Evolutionary conservation across 1,284 basidiomycete genomes (phyloP).

Genomic region (Microbotryum violaceum): DNA sequence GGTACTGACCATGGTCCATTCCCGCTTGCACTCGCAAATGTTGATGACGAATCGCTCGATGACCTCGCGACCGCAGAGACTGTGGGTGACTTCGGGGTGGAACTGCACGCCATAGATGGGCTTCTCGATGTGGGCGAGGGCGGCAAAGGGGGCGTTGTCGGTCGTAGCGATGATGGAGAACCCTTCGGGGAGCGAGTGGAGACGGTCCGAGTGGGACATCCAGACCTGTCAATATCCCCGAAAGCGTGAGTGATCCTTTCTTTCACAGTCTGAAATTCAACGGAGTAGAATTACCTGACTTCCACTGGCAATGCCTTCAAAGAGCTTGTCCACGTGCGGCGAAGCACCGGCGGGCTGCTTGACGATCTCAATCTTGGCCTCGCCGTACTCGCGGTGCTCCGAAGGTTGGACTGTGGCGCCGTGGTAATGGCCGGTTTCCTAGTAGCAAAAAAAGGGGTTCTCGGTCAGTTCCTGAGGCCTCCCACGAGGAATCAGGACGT

Average conservation of each 20-base stretch:
- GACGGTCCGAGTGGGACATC: constrained; percentile 99
- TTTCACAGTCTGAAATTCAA: background rate
- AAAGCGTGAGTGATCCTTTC: background rate
- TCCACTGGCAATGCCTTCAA: constrained; percentile 62
- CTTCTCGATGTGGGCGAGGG: constrained; percentile 82
- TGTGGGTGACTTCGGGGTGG: constrained; percentile 98
- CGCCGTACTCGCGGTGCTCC: constrained; percentile 91
- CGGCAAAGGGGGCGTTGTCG: constrained; percentile 81
- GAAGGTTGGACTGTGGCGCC: constrained; percentile 82
- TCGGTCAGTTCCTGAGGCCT: background rate
- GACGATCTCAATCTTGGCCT: constrained; percentile 69
- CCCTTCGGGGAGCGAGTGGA: constrained; percentile 68
- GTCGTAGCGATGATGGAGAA: constrained; percentile 89
- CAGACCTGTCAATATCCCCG: constrained; percentile 61
- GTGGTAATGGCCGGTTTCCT: constrained; percentile 90
- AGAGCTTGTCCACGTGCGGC: constrained; percentile 64
- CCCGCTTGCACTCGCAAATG: constrained; percentile 71
- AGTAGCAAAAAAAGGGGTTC: background rate
- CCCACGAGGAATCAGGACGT: background rate
- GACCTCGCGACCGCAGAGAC: constrained; percentile 79
- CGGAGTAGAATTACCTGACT: background rate
- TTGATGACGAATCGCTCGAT: constrained; percentile 78
- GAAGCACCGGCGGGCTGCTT: constrained; percentile 54
- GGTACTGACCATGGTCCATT: constrained; percentile 85
- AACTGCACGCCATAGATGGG: constrained; percentile 97